phyloP scores from a whole-genome alignment of 441 rosid genomes.

The Euphorbia schlechtendalii region DNA sequence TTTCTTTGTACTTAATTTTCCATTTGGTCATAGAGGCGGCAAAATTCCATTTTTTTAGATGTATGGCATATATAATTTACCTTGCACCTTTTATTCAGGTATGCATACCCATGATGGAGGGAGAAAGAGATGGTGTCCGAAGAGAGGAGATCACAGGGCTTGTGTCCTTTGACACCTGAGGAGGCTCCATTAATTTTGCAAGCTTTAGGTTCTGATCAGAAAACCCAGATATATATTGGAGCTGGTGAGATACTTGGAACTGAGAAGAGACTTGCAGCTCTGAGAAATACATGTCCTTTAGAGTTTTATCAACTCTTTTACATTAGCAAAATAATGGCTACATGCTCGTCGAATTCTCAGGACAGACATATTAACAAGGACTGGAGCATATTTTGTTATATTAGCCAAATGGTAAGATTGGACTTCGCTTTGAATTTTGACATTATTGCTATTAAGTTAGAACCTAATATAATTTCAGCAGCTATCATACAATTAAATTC shows the following conservation, averaged over 20 bases:
- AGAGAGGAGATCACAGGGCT: constrained; percentile 77
- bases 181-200: constrained; percentile 70
- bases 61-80: not conserved
- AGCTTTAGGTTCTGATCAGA: constrained; percentile 63
- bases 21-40: constrained; percentile 3
- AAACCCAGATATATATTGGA: constrained; percentile 83
- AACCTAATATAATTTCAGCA: not conserved
- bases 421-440: not conserved
- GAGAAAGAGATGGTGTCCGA: constrained; percentile 88
- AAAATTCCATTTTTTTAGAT: not conserved
- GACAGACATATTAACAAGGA: not conserved
- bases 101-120: constrained; percentile 98
- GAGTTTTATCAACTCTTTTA: constrained; percentile 32
- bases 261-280: constrained; percentile 64
- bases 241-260: constrained; percentile 95
- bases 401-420: not conserved
- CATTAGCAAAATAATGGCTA: not conserved
- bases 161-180: constrained; percentile 96
- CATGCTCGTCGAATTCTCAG: constrained; percentile 6
- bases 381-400: not conserved
- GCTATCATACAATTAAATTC: constrained; percentile 4
- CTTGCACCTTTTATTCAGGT: too few species aligned
- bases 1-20: not conserved
- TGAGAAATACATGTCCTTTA: constrained; percentile 89
- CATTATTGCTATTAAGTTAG: constrained; percentile 8